Evolutionary conservation across 176 grass and related monocot genomes (phyloP).

Genomic region (Pontederia paniculata): DNA sequence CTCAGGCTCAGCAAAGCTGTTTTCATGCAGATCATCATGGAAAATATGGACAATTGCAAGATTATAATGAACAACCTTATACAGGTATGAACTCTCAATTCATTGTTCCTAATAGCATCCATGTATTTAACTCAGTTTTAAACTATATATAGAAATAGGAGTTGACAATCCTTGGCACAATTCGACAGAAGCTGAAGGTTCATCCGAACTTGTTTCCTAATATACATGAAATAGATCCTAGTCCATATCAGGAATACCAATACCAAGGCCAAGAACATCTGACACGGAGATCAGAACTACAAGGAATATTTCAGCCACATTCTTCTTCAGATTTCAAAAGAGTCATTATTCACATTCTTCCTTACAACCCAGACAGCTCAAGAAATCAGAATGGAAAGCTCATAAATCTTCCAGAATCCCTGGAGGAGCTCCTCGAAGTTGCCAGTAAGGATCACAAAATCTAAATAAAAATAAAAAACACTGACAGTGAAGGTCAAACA

Average conservation of each 20-base stretch:
- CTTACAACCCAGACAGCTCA: slow-evolving; percentile 15
- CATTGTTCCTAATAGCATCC: background rate
- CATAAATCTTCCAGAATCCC: slow-evolving; percentile 50
- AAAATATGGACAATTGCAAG: slow-evolving; percentile 8
- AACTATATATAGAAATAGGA: too few relatives aligned
- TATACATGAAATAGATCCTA: too few relatives aligned
- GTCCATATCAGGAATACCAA: too few relatives aligned
- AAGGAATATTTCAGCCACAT: too few relatives aligned
- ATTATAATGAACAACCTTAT: slow-evolving; percentile 14
- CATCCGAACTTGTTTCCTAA: too few relatives aligned
- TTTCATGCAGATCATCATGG: slow-evolving; percentile 6
- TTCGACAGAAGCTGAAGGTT: too few relatives aligned
- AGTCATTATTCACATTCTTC: slow-evolving; percentile 44
- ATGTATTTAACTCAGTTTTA: background rate
- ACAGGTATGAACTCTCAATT: slow-evolving; percentile 13
- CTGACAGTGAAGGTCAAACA: background rate
- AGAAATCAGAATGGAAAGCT: slow-evolving; percentile 40
- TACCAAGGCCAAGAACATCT: too few relatives aligned
- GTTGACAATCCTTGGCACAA: too few relatives aligned
- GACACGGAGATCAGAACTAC: too few relatives aligned
- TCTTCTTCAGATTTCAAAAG: slow-evolving; percentile 22
- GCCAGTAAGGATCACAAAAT: slow-evolving; percentile 45
- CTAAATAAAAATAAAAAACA: background rate
- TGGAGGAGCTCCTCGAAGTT: slow-evolving; percentile 52
- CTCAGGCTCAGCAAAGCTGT: slow-evolving; percentile 9